A percentile compares a stretch with the other conserved stretches of the same genome.
phyloP scores from a whole-genome alignment of 2,329 filamentous ascomycete genomes.

The Exophiala bonariae region DNA sequence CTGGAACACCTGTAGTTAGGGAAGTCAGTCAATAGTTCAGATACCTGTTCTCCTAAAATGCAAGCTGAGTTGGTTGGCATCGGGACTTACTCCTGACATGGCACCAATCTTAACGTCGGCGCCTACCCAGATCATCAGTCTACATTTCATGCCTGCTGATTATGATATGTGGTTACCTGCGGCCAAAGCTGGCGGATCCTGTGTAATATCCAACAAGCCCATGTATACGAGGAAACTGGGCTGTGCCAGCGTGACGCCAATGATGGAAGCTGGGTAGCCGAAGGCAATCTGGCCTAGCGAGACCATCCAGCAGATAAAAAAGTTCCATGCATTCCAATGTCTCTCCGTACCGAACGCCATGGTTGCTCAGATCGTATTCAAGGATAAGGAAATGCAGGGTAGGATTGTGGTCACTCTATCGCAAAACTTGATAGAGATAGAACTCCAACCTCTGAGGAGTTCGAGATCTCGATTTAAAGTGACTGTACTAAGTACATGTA shows the following conservation, averaged over 20 bases:
- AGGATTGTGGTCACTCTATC: no score
- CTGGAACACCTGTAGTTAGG: constrained; percentile 6
- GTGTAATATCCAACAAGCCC: constrained; percentile 7
- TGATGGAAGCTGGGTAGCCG: constrained; percentile 20
- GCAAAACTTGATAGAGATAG: no score
- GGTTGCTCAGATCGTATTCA: no score
- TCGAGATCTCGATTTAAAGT: no score
- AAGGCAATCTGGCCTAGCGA: constrained; percentile 19
- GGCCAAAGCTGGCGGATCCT: neutral
- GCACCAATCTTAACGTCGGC: constrained; percentile 16
- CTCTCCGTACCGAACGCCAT: constrained; percentile 9
- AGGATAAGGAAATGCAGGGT: no score
- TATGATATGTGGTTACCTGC: neutral
- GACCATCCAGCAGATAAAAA: constrained; percentile 19
- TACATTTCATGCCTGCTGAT: neutral
- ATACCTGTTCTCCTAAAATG: no score
- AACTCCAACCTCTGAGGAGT: no score
- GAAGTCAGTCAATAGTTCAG: neutral
- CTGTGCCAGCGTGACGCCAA: constrained; percentile 33
- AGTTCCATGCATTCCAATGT: constrained; percentile 19
- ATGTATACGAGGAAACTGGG: constrained; percentile 42
- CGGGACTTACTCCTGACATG: constrained; percentile 12
- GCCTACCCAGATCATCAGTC: neutral
- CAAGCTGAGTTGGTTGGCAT: neutral
- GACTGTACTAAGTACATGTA: no score